Evolutionary conservation across 2,329 filamentous ascomycete genomes (phyloP).

Genomic region (Dothistroma pini): DNA sequence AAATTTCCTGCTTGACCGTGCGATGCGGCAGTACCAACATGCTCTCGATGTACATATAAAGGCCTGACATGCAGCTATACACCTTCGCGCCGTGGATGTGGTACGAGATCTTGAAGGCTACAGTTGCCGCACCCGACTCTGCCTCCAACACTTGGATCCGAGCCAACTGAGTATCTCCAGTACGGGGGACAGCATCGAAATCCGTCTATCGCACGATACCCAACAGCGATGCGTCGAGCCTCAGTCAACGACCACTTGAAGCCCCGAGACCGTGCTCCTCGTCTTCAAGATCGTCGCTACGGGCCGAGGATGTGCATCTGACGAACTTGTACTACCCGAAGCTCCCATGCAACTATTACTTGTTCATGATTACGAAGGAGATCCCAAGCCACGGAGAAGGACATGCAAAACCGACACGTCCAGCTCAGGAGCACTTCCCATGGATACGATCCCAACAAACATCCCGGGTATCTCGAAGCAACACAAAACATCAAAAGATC

Average conservation of each 20-base stretch:
- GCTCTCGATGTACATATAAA: constrained; percentile 60
- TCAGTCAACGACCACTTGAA: constrained; percentile 1
- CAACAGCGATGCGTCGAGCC: not conserved
- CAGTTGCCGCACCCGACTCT: constrained; percentile 44
- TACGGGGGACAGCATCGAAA: not conserved
- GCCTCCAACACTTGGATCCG: constrained; percentile 51
- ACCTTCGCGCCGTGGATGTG: constrained; percentile 71
- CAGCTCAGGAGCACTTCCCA: not conserved
- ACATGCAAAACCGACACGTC: not conserved
- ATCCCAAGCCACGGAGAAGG: not conserved
- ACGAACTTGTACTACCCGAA: constrained; percentile 54
- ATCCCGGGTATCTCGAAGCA: constrained; percentile 6
- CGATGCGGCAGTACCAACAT: constrained; percentile 63
- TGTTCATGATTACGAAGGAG: not conserved
- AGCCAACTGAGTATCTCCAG: constrained; percentile 37
- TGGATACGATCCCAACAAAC: not conserved
- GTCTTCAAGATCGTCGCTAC: constrained; percentile 38
- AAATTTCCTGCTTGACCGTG: constrained; percentile 46
- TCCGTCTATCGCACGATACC: not conserved
- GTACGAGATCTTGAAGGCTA: constrained; percentile 46
- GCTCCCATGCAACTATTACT: constrained; percentile 36
- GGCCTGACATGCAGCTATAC: constrained; percentile 66
- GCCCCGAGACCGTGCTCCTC: constrained; percentile 21
- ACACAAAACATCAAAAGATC: not conserved
- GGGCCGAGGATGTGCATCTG: constrained; percentile 39